Evolutionary conservation across 306 rosid genomes (phyloP), one percentile per base, ranked within the genome.

Genomic region (Hippophae rhamnoides): DNA sequence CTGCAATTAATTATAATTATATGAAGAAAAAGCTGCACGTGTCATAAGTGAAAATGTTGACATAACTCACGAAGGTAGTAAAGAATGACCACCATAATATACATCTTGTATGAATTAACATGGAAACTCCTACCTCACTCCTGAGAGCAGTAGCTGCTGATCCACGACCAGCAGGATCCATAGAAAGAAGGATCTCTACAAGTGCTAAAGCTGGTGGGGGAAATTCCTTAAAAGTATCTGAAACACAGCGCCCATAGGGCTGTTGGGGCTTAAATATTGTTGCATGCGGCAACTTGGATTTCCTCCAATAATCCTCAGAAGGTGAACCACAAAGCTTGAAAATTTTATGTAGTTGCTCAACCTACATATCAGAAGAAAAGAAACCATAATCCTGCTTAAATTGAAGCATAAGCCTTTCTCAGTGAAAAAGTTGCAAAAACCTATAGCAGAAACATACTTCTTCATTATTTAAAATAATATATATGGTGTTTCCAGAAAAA

Each of bases 251-350:
- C 74, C 75, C 79, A 70, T 89, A 89, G 13, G 97, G 97, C 58
- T 89, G 97, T 65, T 85, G 97, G 54, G 97, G 97, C 75, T 89
- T 89, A 70, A 89, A 89, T 73, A 89, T 89, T 26, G 96, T 89
- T 47, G 96, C 96, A 79, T 89, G 96, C 61, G 96, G 96, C 82
- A 89, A 76, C 75, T 86, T 89, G 54, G 96, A 89, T 69, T 85
- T 89, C 79, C 89, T 89, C 96, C 96, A 89, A 64, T 89, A 89
- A 60, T 89, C 94, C 76, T 89, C 96, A 3, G 90, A 81, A 47
- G 96, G 96, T 51, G 96, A 89, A 65, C 96, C 96, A 52, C 96
- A 89, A 61, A 89, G 96, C 76, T 89, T 89, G 72, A 89, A 89
- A 75, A 89, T 89, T 76, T 85, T 89, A 77, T 89, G 97, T 41